These are phyloP conservation scores for Mrakia hoshinonis DNA, from an alignment of 768 basidiomycete species.

Conservation along the genomic window DNA sequence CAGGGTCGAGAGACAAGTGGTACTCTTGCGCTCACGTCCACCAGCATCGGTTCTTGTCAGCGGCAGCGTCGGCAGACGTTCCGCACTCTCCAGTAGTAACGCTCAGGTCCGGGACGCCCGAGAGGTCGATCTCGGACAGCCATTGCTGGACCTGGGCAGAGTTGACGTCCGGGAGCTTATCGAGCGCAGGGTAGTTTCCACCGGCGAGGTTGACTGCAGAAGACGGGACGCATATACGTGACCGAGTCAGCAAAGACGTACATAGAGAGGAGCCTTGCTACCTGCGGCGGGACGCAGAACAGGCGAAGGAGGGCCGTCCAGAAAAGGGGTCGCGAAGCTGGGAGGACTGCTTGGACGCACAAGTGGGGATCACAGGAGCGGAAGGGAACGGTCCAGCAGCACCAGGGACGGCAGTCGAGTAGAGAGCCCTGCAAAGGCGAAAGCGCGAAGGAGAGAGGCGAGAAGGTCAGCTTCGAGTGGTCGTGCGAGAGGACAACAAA, in stretches of 20 bases:
- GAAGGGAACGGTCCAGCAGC: slow-evolving; percentile 6
- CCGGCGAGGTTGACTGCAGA: slow-evolving; percentile 12
- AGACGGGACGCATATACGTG: too few species aligned
- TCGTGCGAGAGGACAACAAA: background rate
- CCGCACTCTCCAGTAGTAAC: slow-evolving; percentile 25
- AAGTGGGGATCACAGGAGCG: slow-evolving; percentile 9
- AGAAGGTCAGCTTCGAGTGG: background rate
- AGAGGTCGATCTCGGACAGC: slow-evolving; percentile 30
- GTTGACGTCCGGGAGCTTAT: slow-evolving; percentile 36
- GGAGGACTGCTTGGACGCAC: background rate
- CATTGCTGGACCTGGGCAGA: slow-evolving; percentile 36
- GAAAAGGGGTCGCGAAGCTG: background rate
- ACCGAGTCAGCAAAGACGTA: too few species aligned
- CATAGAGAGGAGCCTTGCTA: too few species aligned
- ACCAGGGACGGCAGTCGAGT: slow-evolving; percentile 6
- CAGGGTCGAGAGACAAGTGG: background rate
- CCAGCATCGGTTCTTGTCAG: slow-evolving; percentile 44
- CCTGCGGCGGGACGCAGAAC: background rate
- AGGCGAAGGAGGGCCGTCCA: background rate
- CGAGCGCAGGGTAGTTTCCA: slow-evolving; percentile 37
- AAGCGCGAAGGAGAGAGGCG: background rate
- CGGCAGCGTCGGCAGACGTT: slow-evolving; percentile 13
- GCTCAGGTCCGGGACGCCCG: slow-evolving; percentile 27
- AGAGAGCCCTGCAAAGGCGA: background rate
- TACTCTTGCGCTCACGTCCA: slow-evolving; percentile 55